Evolutionary conservation across 495 filamentous ascomycete species (phyloP).

Genomic region (Sordaria brevicollis): DNA sequence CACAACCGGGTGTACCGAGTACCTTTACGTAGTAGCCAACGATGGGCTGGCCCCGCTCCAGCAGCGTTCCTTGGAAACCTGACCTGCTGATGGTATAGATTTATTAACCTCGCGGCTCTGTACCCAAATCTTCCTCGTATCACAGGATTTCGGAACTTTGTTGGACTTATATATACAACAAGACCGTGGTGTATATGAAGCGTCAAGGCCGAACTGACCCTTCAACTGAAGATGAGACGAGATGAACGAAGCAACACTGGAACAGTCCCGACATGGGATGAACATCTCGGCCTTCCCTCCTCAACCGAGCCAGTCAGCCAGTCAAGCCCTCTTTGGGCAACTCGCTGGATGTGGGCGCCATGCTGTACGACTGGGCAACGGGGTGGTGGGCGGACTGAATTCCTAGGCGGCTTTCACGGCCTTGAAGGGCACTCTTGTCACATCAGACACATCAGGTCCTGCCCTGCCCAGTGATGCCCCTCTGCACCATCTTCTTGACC

Average conservation of each 20-base stretch:
- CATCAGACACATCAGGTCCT: too few relatives aligned
- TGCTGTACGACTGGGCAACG: neutral
- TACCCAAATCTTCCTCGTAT: neutral
- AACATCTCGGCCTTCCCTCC: neutral
- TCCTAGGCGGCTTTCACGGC: neutral
- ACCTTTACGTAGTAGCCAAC: neutral
- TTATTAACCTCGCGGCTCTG: neutral
- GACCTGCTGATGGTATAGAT: neutral
- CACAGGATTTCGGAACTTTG: neutral
- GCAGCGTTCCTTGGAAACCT: neutral
- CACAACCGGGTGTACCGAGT: neutral
- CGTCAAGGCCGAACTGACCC: neutral
- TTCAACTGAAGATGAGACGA: neutral
- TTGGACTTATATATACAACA: neutral
- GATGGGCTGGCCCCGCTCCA: neutral
- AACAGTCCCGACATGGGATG: neutral
- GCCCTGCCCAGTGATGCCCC: neutral
- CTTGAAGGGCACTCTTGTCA: neutral
- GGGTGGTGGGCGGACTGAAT: neutral
- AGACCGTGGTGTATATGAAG: neutral
- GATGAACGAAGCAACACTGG: neutral
- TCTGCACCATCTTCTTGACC: conserved; percentile 10
- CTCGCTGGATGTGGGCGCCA: neutral
- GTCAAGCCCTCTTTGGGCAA: neutral
- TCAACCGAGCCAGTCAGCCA: neutral